Percentiles rank a stretch among this genome's conserved stretches.
These are phyloP conservation scores for Ogataea salicorniae DNA, from an alignment of 805 yeast genomes.

Conservation along the genomic window DNA sequence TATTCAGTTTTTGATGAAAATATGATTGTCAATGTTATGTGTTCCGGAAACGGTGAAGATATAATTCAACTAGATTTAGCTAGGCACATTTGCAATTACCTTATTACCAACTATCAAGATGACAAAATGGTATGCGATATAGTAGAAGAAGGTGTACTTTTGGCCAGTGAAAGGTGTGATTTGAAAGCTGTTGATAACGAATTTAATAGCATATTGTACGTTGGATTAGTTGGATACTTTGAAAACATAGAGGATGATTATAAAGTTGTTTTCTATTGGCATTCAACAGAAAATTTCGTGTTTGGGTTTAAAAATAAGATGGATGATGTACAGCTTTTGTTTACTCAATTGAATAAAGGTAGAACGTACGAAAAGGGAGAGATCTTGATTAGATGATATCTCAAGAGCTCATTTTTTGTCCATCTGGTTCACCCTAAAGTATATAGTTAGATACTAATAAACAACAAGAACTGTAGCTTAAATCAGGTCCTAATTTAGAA, in stretches of 20 bases:
- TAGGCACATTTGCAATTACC: conserved; percentile 21
- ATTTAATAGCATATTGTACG: conserved; percentile 13
- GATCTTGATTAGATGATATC: neutral
- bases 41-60: conserved; percentile 58
- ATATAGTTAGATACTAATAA: too few relatives aligned
- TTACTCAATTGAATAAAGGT: conserved; percentile 11
- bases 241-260: conserved; percentile 4
- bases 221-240: conserved; percentile 24
- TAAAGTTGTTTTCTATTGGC: conserved; percentile 18
- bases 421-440: too few relatives aligned
- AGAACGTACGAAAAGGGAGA: conserved; percentile 6
- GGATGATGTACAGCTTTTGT: conserved; percentile 1
- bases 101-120: conserved; percentile 4
- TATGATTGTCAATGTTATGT: conserved; percentile 26
- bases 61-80: conserved; percentile 42
- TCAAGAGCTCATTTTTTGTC: too few relatives aligned
- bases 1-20: conserved; percentile 17
- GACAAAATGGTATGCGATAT: conserved; percentile 14
- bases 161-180: conserved; percentile 6
- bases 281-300: conserved; percentile 24
- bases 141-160: conserved; percentile 12
- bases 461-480: too few relatives aligned
- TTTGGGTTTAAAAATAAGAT: conserved; percentile 11
- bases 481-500: too few relatives aligned
- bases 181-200: conserved; percentile 18